Evolutionary conservation across 176 grass and related monocot species (phyloP).

Genomic region (Zea mays): DNA sequence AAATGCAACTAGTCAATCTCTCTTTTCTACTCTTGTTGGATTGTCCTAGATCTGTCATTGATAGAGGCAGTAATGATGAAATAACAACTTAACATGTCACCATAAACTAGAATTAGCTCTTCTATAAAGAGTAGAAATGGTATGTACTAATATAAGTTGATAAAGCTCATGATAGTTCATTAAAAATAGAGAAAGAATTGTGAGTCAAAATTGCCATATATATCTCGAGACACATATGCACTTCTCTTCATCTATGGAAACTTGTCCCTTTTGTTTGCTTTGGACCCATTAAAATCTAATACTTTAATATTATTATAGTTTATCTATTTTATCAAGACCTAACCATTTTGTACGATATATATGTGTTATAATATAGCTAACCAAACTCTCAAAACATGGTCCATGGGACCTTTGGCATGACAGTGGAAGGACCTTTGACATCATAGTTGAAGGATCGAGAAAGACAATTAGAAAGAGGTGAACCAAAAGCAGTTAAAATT

Average conservation of each 20-base stretch:
- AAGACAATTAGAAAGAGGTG: too few relatives aligned
- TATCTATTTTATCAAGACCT: neutral
- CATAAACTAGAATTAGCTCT: neutral
- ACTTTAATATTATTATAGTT: neutral
- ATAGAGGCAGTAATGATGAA: neutral
- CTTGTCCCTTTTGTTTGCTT: neutral
- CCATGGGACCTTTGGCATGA: neutral
- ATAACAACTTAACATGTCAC: neutral
- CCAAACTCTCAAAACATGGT: neutral
- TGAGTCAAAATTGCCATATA: neutral
- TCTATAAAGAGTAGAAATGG: neutral
- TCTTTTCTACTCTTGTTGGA: neutral
- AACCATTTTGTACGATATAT: neutral
- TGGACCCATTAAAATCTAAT: neutral
- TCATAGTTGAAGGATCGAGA: too few relatives aligned
- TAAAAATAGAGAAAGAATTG: neutral
- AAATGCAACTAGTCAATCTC: neutral
- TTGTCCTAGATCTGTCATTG: neutral
- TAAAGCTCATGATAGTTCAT: neutral
- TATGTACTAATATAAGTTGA: neutral
- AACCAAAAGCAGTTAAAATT: too few relatives aligned
- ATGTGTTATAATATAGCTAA: neutral
- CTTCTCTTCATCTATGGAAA: neutral
- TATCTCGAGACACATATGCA: neutral
- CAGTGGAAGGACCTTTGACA: too few relatives aligned